Evolutionary conservation across 805 yeast species (phyloP), one percentile per base, ranked within the genome.

Genomic region (Aciculoconidium aculeatum): DNA sequence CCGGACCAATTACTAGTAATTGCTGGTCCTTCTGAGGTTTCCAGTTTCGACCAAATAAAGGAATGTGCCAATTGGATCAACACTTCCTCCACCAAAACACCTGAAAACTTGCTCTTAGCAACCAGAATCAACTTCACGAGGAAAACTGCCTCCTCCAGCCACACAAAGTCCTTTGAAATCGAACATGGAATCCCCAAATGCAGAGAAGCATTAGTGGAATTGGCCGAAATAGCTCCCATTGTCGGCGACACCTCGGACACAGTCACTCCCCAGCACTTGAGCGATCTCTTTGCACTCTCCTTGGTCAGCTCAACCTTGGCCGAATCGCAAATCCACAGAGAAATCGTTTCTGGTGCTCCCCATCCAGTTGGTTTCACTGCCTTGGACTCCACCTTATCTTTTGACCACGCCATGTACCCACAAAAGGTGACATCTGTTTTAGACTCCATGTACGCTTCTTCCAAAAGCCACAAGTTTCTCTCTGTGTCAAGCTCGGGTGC

Each of bases 301-400:
- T 40, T 67, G 17, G 57, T 71, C 5, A 60, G 65, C 17, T 55
- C 71, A 3, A 51, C 65, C 3, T 53, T 66, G 23, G 39, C 61
- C 17, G 76, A 71, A 45, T 65, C 70, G 16, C 75, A 69, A 42
- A 44, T 65, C 32, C 74, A 70, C 51, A 47, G 75, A 35, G 76
- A 70, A 39, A 44, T 70, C 34, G 63, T 61, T n/a, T 66, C 73
- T 6, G 76, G 76, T 1, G 46, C 59, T 13, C 65, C 75, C 1
- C 70, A 59, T 46, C 66, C 75, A 1, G 65, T 72, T 11, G 76
- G 75, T 0, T 68, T 67, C 41, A 48, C 49, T 17, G 44, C 57
- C n/a, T 37, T 25, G 26, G 51, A 48, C 23, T 35, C 51, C 11
- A 23, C 34, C 8, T 30, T 34, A 7, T 19, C 33, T 2, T 44